Evolutionary conservation across 1,139 yeast species (phyloP), one percentile per base, ranked within the genome.

Genomic region (Sugiyamaella novakii): DNA sequence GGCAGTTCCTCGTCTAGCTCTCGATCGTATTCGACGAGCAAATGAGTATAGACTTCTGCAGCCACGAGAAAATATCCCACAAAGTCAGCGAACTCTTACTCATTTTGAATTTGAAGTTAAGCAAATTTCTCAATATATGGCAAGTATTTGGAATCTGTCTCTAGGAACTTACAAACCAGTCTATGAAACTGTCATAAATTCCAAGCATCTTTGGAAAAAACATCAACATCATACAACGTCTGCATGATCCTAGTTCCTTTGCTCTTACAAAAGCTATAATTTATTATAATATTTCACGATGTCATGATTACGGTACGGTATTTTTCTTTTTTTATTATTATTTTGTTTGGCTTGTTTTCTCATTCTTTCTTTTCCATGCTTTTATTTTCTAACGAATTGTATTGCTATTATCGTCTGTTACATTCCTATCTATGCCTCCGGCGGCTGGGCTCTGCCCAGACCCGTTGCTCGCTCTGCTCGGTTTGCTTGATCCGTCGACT

Each of bases 101-200:
- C 43, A 49, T 37, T 59, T 55, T 41, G 53, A 54, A 14, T 36
- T 47, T 18, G 61, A 59, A 34, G 50, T 58, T 18, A 41, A 41
- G 28, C 46, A 44, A 18, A 58, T 60, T 30, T 53, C 52, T 3
- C 49, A 53, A 10, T 46, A 48, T n/a, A 53, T 55, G 10, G 27
- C 37, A 3, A 47, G 50, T 8, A 55, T 59, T 38, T 59, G 63
- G 62, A 46, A 55, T 30, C 46, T 52, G 10, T 53, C 56, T 35
- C 43, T 54, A 2, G 54, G 47, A 14, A 52, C 56, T 5, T 60
- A 60, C 37, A 48, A 52, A 48, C 63, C 62, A 0, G 46, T 60
- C 8, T 60, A 59, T 42, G 55, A 57, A 24, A 47, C 54, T 4
- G 21, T 59, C 25, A 29, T 53, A 7, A 43, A 47, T 17, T 52